Evolutionary conservation across 106 monocot species (phyloP).

Genomic region (Acanthochlamys bracteata): DNA sequence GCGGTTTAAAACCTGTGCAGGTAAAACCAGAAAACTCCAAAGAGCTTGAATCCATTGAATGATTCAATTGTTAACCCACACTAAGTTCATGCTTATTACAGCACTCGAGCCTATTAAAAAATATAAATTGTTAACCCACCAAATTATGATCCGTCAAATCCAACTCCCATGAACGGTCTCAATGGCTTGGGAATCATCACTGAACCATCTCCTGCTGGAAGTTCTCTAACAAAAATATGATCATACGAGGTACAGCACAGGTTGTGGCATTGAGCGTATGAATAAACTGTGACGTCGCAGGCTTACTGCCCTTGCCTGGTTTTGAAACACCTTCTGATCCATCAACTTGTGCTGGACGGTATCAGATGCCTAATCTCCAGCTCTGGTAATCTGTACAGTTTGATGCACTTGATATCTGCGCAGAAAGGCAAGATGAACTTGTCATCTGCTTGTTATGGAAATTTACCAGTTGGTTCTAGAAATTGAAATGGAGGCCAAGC

Average conservation of each 20-base stretch:
- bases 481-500: constrained; percentile 98
- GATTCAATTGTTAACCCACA: too few species aligned
- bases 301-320: constrained; percentile 44
- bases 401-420: constrained; percentile 92
- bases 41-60: too few species aligned
- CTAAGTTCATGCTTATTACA: too few species aligned
- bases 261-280: constrained; percentile 98
- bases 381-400: constrained; percentile 99
- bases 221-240: constrained; percentile 81
- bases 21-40: too few species aligned
- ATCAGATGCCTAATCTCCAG: constrained; percentile 79
- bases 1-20: too few species aligned
- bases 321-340: constrained; percentile 19
- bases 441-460: background rate
- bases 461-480: too few species aligned
- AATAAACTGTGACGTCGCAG: constrained; percentile 52
- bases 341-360: constrained; percentile 44
- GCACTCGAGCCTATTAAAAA: too few species aligned
- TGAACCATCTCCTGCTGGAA: constrained; percentile 92
- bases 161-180: constrained; percentile 78
- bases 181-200: constrained; percentile 67
- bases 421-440: background rate
- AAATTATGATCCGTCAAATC: too few species aligned
- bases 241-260: constrained; percentile 92
- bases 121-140: too few species aligned